Evolutionary conservation across 148 eudicot species (phyloP), one percentile per base, ranked within the genome.

Genomic region (Cornus kousa): DNA sequence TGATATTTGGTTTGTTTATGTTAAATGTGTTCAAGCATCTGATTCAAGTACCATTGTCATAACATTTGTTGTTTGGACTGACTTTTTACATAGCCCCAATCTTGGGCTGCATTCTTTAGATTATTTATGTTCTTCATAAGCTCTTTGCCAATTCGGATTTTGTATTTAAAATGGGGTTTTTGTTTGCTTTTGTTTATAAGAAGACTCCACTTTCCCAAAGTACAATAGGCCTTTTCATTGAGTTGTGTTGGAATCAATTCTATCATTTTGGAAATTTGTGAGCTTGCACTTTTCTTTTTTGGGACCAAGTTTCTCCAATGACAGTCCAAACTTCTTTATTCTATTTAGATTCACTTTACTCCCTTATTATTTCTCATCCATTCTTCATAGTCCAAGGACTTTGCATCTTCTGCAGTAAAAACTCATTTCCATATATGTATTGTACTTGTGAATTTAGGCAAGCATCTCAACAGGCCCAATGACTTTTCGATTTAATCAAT

Each of bases 141-240:
- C 79, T 68, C 24, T 53, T 24, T 66, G 65, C 32, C 72, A 71
- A 82, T 75, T 68, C 71, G 62, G 48, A 74, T 3, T 79, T 69
- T 22, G 46, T 77, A 43, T 77, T 40, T 22, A 48, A 6, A 39
- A 67, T 53, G 57, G 68, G 43, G 16, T 66, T 39, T 64, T 48
- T 24, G 40, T 43, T 80, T 80, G 82, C 89, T 92, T 92, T 92
- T 83, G 90, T 85, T 33, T 37, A 70, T 80, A 74, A 75, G 87
- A 89, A 89, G 90, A 71, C 75, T 90, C 90, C 53, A 53, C 79
- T 81, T 83, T 87, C 74, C 10, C 69, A 20, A 68, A 71, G 62
- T 43, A 43, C 67, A 53, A 31, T 74, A 70, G 60, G 67, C 59
- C 82, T 82, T 80, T 79, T 79, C 43, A 67, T 68, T 24, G 50